Evolutionary conservation across 2,329 filamentous ascomycete species (phyloP).

Genomic region (Fusarium chuoi): DNA sequence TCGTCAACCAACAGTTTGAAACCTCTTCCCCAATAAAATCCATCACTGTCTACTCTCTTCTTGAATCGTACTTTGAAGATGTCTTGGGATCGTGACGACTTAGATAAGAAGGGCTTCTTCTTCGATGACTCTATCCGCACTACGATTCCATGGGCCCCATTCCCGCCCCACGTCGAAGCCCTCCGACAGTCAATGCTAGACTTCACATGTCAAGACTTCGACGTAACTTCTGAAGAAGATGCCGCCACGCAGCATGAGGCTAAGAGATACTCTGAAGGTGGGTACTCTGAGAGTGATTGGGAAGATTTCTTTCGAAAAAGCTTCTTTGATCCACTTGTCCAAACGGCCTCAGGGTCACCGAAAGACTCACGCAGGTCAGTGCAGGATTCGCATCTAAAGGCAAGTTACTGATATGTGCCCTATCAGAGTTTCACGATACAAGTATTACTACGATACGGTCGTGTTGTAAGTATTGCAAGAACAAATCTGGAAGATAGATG

Average conservation of each 20-base stretch:
- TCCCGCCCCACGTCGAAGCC: not conserved
- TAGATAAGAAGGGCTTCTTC: not conserved
- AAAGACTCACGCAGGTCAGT: not conserved
- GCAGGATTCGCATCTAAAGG: not conserved
- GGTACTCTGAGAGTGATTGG: not conserved
- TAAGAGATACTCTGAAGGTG: not conserved
- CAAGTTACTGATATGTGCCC: not conserved
- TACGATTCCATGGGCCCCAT: not conserved
- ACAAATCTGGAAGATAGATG: not conserved
- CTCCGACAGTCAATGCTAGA: too few species aligned
- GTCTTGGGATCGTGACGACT: not conserved
- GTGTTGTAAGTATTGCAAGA: fast-evolving
- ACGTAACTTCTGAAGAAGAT: not conserved
- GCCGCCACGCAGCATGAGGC: not conserved
- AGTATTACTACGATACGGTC: not conserved
- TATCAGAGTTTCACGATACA: not conserved
- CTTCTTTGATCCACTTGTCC: not conserved
- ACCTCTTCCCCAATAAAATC: too few species aligned
- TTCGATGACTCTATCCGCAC: not conserved
- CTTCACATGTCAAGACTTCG: not conserved
- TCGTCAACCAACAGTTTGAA: not conserved
- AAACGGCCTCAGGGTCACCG: not conserved
- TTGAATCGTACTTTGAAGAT: not conserved
- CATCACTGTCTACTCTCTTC: not conserved
- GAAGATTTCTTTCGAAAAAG: not conserved